Evolutionary conservation across 495 filamentous ascomycete genomes (phyloP).

Genomic region (Aspergillus hancockii): DNA sequence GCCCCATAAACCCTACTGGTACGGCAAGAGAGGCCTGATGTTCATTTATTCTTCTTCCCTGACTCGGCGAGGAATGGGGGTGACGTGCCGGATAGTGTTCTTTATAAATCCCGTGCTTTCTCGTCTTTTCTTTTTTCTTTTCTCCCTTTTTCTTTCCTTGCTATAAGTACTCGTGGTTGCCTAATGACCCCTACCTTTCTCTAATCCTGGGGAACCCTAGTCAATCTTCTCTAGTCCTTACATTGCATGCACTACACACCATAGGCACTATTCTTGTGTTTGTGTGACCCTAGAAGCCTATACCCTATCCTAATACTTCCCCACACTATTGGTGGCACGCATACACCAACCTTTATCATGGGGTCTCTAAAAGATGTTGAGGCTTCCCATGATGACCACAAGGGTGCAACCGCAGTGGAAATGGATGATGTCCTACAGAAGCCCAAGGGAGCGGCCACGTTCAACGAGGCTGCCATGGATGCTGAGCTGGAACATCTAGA

Average conservation of each 20-base stretch:
- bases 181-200: background rate
- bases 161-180: background rate
- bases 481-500: constrained; percentile 38
- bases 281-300: background rate
- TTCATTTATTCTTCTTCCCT: background rate
- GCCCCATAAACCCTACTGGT: background rate
- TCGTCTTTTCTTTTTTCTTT: constrained; percentile 1
- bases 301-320: background rate
- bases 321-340: background rate
- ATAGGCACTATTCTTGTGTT: background rate
- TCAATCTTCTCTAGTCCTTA: no score
- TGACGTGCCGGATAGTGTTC: background rate
- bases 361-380: constrained; percentile 36
- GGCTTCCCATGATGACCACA: constrained; percentile 26
- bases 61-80: background rate
- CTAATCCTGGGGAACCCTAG: background rate
- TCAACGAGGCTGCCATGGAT: constrained; percentile 41
- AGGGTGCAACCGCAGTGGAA: constrained; percentile 28
- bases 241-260: background rate
- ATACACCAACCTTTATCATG: constrained; percentile 21
- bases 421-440: constrained; percentile 31
- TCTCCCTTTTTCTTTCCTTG: background rate
- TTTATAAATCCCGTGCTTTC: constrained; percentile 5
- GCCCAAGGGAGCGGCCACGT: constrained; percentile 22
- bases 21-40: background rate